phyloP scores from a whole-genome alignment of 2,329 filamentous ascomycete species.

The Colletotrichum musicola region DNA sequence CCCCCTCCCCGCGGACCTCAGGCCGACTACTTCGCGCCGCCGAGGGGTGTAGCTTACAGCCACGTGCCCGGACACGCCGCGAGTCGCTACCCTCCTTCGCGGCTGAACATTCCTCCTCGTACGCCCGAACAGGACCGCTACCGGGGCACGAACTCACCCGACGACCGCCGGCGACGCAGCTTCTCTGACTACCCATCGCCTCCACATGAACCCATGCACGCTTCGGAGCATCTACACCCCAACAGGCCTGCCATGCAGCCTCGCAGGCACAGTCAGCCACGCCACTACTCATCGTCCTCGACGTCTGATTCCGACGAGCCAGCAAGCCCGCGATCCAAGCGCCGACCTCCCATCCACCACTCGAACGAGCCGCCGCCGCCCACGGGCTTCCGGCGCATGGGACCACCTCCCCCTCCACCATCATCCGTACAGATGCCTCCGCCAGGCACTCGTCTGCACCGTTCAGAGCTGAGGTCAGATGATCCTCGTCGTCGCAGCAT shows the following conservation, averaged over 20 bases:
- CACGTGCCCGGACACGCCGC: constrained; percentile 58
- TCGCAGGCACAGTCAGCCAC: constrained; percentile 64
- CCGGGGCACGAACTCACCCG: constrained; percentile 53
- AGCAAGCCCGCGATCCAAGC: constrained; percentile 43
- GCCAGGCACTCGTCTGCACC: constrained; percentile 47
- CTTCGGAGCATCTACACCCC: constrained; percentile 51
- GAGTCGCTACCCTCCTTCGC: constrained; percentile 50
- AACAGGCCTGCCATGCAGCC: constrained; percentile 47
- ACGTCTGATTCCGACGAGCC: constrained; percentile 53
- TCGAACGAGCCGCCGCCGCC: constrained; percentile 46
- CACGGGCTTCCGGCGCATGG: constrained; percentile 49
- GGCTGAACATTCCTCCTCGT: constrained; percentile 46
- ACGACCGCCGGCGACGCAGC: constrained; percentile 62
- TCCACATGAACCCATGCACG: constrained; percentile 46
- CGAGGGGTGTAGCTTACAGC: constrained; percentile 49
- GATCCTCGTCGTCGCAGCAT: constrained; percentile 52
- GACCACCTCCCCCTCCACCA: constrained; percentile 47
- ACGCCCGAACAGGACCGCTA: constrained; percentile 49
- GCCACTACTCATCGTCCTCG: constrained; percentile 57
- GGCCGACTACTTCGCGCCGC: constrained; percentile 49
- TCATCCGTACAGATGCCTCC: constrained; percentile 43
- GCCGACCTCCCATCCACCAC: constrained; percentile 39
- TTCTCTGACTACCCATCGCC: constrained; percentile 63
- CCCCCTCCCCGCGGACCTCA: constrained; percentile 44
- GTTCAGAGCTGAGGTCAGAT: constrained; percentile 51